Evolutionary conservation across 768 basidiomycete species (phyloP).

Genomic region (Strobilomyces dryophilus): DNA sequence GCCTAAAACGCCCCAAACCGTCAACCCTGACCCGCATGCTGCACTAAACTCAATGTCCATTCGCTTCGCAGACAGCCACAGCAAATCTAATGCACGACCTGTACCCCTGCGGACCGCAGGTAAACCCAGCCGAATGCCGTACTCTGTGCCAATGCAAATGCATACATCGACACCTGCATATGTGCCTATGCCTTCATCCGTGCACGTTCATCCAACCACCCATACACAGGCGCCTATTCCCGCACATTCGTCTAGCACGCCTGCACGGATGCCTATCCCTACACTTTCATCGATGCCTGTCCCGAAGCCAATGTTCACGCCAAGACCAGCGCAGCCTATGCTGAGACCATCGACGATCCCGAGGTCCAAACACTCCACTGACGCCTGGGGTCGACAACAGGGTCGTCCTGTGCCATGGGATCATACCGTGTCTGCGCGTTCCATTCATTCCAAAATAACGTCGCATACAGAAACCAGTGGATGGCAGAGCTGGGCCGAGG

Average conservation of each 20-base stretch:
- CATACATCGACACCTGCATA: no score
- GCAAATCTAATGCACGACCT: no score
- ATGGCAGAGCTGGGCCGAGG: constrained; percentile 33
- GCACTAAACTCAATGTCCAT: no score
- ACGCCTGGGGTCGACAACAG: constrained; percentile 15
- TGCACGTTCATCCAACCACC: background rate
- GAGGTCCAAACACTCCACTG: background rate
- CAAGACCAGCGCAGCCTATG: background rate
- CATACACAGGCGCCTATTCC: constrained; percentile 14
- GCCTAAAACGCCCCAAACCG: no score
- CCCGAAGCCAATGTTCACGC: constrained; percentile 1
- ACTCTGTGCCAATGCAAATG: constrained; percentile 9
- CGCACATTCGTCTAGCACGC: background rate
- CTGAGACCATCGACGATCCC: background rate
- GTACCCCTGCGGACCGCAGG: no score
- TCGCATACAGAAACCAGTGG: constrained; percentile 18
- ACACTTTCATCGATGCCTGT: background rate
- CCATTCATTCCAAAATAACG: constrained; percentile 9
- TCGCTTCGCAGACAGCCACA: no score
- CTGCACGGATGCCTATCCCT: background rate
- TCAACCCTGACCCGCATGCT: no score
- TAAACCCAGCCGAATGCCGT: no score
- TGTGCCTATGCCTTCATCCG: background rate
- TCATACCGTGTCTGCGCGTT: constrained; percentile 18
- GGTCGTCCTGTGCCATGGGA: constrained; percentile 25